Base-by-base conservation (phyloP, 148 eudicot species). In the Fallopia convolvulus region DNA sequence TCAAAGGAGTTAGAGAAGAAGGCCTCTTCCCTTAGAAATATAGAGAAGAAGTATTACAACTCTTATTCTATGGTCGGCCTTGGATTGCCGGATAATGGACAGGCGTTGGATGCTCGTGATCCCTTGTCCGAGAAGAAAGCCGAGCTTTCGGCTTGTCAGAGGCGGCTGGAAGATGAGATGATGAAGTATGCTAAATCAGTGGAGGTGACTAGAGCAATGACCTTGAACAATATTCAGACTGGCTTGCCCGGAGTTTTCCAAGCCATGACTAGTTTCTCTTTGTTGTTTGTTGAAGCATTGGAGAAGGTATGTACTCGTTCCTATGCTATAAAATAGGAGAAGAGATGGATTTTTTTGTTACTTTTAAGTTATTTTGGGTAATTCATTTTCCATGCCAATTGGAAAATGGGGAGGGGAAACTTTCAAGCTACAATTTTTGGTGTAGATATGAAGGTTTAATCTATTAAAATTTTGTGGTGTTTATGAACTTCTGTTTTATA, bases 211-310 rank as follows among this genome's bases (percentile, higher is more conserved):
- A 71, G 91, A 80, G 97, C 96, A n/a, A 90, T 94, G 99, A 94
- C 98, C 17, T 65, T 94, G 81, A 94, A 92, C 80, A 94, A 94
- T 80, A 81, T 94, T 50, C 99, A 94, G 74, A 94, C 99, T 0
- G 99, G 99, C 8, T 79, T 94, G 77, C 99, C 99, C 0, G 99
- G 99, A 46, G 99, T 94, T 63, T 94, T 94, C 63, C 97, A 94
- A 79, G 91, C 99, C 6, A 81, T 94, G 94, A 90, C 97, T 10
- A 94, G 99, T 70, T 94, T 94, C 85, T 94, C 99, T 58, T 83
- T 85, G 68, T 75, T 94, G 76, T 85, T 92, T 76, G 81, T 70
- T 80, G 93, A 88, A 75, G 86, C 92, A 30, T 84, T 94, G 18
- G 97, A 87, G 84, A 77, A 84, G 11, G 93, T 87, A 32, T 94